A percentile compares a stretch with the other conserved stretches of the same genome.
Conservation (phyloP, 805 yeast species). For the Yamadazyma laniorum region DNA sequence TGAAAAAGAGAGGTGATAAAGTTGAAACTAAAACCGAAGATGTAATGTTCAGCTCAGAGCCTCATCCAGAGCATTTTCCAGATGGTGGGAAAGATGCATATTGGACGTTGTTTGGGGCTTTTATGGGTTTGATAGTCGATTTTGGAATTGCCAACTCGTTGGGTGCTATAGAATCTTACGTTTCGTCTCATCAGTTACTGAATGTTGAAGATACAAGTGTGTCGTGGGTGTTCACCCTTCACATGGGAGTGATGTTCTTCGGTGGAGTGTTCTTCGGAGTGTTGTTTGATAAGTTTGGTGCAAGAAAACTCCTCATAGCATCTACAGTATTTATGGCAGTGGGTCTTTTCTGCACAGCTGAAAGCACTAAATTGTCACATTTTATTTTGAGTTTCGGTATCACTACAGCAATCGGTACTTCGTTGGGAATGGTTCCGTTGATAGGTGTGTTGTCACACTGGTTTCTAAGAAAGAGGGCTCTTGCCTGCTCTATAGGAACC, state of each 20-base stretch:
- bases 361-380: constrained; percentile 22
- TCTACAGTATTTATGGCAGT: constrained; percentile 21
- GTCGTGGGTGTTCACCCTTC: constrained; percentile 32
- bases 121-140: constrained; percentile 26
- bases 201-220: constrained; percentile 20
- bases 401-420: constrained; percentile 27
- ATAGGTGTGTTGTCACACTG: constrained; percentile 28
- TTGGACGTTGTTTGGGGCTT: constrained; percentile 24
- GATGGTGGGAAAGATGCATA: constrained; percentile 31
- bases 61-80: constrained; percentile 24
- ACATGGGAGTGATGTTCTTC: constrained; percentile 30
- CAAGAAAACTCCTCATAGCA: constrained; percentile 19
- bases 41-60: constrained; percentile 20
- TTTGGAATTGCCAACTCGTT: constrained; percentile 29
- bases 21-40: background rate
- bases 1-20: background rate
- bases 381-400: constrained; percentile 27
- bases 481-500: constrained; percentile 27
- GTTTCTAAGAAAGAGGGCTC: constrained; percentile 25
- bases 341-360: constrained; percentile 28
- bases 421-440: constrained; percentile 29
- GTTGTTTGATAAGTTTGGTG: constrained; percentile 26
- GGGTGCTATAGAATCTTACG: constrained; percentile 29
- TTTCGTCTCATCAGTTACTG: constrained; percentile 20
- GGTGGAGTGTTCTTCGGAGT: constrained; percentile 31